Percentiles rank a stretch among this genome's conserved stretches.
phyloP scores from a whole-genome alignment of 2,329 filamentous ascomycete species.

The Colletotrichum eleusines region DNA sequence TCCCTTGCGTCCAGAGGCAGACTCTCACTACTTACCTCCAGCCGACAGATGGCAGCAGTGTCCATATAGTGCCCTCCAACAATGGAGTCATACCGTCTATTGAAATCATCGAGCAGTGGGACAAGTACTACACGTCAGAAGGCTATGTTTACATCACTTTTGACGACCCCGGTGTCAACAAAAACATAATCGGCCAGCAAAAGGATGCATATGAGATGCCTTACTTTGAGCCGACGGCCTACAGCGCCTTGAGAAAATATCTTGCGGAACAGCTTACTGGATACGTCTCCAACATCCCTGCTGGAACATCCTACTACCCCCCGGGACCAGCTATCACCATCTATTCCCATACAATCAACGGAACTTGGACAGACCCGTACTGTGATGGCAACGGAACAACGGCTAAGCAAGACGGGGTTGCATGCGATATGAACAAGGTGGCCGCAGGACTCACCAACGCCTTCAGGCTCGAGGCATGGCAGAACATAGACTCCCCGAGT shows the following conservation, averaged over 20 bases:
- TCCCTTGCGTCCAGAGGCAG: not conserved
- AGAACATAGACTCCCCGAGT: not conserved
- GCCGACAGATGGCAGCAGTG: not conserved
- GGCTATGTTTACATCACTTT: not conserved
- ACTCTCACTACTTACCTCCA: not conserved
- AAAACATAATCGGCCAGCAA: not conserved
- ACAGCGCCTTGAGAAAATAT: not conserved
- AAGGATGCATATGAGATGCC: not conserved
- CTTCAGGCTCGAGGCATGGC: conserved; percentile 21
- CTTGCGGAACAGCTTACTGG: not conserved
- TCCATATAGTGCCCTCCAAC: not conserved
- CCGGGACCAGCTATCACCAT: not conserved
- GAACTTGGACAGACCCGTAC: not conserved
- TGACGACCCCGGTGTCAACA: not conserved
- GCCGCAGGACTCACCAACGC: conserved; percentile 29
- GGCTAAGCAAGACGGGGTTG: not conserved
- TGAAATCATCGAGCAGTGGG: not conserved
- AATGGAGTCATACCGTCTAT: not conserved
- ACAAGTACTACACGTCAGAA: not conserved
- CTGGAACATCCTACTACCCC: not conserved
- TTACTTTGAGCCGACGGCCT: not conserved
- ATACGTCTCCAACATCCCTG: not conserved
- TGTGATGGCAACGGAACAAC: not conserved
- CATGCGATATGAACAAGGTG: conserved; percentile 19
- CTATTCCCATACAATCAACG: not conserved